Evolutionary conservation across 2,329 filamentous ascomycete species (phyloP).

Genomic region (Claviceps humidiphila): DNA sequence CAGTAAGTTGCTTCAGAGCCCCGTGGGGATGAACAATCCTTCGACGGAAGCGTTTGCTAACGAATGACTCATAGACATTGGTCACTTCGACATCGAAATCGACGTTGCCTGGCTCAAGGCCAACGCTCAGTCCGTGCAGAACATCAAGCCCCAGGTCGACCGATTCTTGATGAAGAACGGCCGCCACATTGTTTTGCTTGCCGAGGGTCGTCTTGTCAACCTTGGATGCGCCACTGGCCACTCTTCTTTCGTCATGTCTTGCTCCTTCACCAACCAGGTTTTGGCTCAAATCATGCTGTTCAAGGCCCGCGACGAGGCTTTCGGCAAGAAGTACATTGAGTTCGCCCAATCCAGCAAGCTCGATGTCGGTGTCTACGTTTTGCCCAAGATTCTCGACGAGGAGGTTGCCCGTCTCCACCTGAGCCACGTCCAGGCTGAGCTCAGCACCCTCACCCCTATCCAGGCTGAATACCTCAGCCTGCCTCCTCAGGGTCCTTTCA

Average conservation of each 20-base stretch:
- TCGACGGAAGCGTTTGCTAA: background rate
- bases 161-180: constrained; percentile 89
- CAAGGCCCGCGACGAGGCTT: constrained; percentile 81
- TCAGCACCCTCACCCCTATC: constrained; percentile 68
- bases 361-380: constrained; percentile 75
- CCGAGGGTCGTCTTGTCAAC: constrained; percentile 98
- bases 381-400: constrained; percentile 96
- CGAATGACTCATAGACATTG: constrained; percentile 52
- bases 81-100: constrained; percentile 99
- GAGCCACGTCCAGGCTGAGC: constrained; percentile 85
- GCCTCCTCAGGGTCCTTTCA: constrained; percentile 79
- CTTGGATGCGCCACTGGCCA: constrained; percentile 97
- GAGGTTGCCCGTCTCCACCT: constrained; percentile 93
- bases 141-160: constrained; percentile 99
- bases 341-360: constrained; percentile 90
- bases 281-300: constrained; percentile 97
- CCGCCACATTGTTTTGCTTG: constrained; percentile 94
- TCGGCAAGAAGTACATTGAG: constrained; percentile 89
- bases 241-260: constrained; percentile 99
- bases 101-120: constrained; percentile 99
- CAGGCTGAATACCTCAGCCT: constrained; percentile 95
- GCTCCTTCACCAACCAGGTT: constrained; percentile 99
- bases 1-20: constrained; percentile 42
- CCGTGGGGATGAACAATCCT: background rate
- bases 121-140: constrained; percentile 84